Base-by-base conservation (phyloP, 495 filamentous ascomycete species). In the Monascus purpureus region DNA sequence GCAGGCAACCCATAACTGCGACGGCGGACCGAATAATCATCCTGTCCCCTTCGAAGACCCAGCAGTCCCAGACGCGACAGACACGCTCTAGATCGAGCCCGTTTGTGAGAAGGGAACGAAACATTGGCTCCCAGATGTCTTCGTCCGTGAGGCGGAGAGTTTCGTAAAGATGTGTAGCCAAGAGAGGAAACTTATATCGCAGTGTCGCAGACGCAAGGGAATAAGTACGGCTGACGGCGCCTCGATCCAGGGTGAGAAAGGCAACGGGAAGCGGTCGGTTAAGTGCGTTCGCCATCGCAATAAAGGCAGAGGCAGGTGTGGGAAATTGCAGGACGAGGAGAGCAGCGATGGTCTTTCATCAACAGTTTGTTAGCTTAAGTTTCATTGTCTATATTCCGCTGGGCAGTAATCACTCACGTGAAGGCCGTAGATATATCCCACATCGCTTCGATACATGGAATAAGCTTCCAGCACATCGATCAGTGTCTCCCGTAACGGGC, bases 371-470 rank as follows among this genome's bases (percentile, higher is more conserved):
- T 25, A 7, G 22, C n/a, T n/a, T 25, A 25, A 7, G 7, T n/a
- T 25, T 7, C n/a, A 25, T 7, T 25, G 5, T 13, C n/a, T 33
- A 30, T 9, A 13, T 11, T 19, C 18, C 13, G 20, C 19, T 9
- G 25, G 6, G 25, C 6, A 16, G 18, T 8, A 20, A 58, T 12
- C 28, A 17, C 73, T 65, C 52, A 82, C 77, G 53, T 93, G 86
- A 40, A 82, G 82, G 35, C 88, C 86, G 34, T 74, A 71, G 32
- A 87, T 70, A 41, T 93, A 94, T 39, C 88, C 88, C 38, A 96
- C 82, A 52, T 97, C 90, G 39, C 75, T 78, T 37, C 90, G 73
- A 55, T 97, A 96, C 82, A 92, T 85, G 25, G 75, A 72, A 50
- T 95, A 95, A 4, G 90, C 90, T 39, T 77, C 70, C 30, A 94